These are phyloP conservation scores for Metschnikowia vanudenii DNA, from an alignment of 805 yeast genomes.

Conservation along the genomic window DNA sequence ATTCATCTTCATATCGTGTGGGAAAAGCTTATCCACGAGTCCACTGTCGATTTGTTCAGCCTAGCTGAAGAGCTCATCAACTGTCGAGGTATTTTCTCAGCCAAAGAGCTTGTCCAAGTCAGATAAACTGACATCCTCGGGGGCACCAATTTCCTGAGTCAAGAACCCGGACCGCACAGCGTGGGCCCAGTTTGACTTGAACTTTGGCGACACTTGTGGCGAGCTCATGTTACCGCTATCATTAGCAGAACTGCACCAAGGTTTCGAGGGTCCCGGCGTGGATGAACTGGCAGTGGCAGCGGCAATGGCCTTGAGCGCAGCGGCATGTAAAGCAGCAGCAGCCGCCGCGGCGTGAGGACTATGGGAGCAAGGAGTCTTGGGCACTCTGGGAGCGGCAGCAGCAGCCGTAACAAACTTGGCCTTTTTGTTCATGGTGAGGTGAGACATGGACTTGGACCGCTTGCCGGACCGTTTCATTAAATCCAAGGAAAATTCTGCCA, in stretches of 20 bases:
- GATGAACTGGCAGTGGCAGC: conserved; percentile 27
- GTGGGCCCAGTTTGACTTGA: conserved; percentile 63
- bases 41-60: too few relatives aligned
- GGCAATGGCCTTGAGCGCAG: conserved; percentile 52
- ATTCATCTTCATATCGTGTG: background rate
- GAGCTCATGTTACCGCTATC: conserved; percentile 1
- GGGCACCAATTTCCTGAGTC: conserved; percentile 73
- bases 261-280: background rate
- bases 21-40: background rate
- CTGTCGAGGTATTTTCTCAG: too few relatives aligned
- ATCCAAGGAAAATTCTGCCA: conserved; percentile 37
- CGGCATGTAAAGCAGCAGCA: conserved; percentile 71
- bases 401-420: conserved; percentile 62
- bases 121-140: conserved; percentile 73
- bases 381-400: conserved; percentile 78
- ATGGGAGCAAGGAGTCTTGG: conserved; percentile 56
- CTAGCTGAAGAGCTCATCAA: too few relatives aligned
- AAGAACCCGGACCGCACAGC: conserved; percentile 75
- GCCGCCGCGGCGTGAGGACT: conserved; percentile 69
- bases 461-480: conserved; percentile 47
- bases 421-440: conserved; percentile 49
- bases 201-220: conserved; percentile 6
- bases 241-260: background rate
- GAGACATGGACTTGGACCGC: conserved; percentile 66
- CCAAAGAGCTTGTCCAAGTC: conserved; percentile 50